Evolutionary conservation across 768 basidiomycete species (phyloP).

Genomic region (Russula foetens): DNA sequence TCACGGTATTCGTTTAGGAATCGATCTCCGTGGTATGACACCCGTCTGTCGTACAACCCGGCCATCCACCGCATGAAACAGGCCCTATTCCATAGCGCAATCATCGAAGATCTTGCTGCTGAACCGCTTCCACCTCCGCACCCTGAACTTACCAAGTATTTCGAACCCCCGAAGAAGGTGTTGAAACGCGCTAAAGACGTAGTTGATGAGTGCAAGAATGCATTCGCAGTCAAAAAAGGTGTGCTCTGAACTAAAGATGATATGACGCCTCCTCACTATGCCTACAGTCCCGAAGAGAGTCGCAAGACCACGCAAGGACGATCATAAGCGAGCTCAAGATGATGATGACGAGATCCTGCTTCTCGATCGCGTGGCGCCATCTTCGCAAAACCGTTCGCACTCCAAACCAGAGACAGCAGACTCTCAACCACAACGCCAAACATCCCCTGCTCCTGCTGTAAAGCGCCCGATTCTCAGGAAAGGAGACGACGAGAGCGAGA

Average conservation of each 20-base stretch:
- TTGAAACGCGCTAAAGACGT: slow-evolving; percentile 50
- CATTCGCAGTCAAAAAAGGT: slow-evolving; percentile 78
- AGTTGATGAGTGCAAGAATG: slow-evolving; percentile 51
- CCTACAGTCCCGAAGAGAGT: slow-evolving; percentile 55
- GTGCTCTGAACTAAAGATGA: slow-evolving; percentile 11
- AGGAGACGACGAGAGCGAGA: slow-evolving; percentile 38
- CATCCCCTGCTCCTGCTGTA: neutral
- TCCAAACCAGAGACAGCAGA: slow-evolving; percentile 25
- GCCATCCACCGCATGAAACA: slow-evolving; percentile 88
- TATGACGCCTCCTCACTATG: neutral
- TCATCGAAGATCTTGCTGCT: slow-evolving; percentile 61
- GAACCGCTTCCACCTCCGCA: slow-evolving; percentile 83
- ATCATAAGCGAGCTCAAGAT: slow-evolving; percentile 51
- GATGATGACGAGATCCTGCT: slow-evolving; percentile 31
- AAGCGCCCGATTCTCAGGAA: slow-evolving; percentile 23
- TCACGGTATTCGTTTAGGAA: slow-evolving; percentile 34
- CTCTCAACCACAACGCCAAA: slow-evolving; percentile 13
- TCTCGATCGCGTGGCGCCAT: slow-evolving; percentile 11
- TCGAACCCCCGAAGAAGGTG: slow-evolving; percentile 65
- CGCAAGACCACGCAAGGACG: slow-evolving; percentile 49
- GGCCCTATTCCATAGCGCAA: slow-evolving; percentile 83
- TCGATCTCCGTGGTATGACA: slow-evolving; percentile 67
- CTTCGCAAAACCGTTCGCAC: slow-evolving; percentile 6
- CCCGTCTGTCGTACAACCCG: slow-evolving; percentile 75
- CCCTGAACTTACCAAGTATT: slow-evolving; percentile 75